These are phyloP conservation scores for Dothidotthia symphoricarpi DNA, from an alignment of 2,329 filamentous ascomycete genomes.

Conservation along the genomic window DNA sequence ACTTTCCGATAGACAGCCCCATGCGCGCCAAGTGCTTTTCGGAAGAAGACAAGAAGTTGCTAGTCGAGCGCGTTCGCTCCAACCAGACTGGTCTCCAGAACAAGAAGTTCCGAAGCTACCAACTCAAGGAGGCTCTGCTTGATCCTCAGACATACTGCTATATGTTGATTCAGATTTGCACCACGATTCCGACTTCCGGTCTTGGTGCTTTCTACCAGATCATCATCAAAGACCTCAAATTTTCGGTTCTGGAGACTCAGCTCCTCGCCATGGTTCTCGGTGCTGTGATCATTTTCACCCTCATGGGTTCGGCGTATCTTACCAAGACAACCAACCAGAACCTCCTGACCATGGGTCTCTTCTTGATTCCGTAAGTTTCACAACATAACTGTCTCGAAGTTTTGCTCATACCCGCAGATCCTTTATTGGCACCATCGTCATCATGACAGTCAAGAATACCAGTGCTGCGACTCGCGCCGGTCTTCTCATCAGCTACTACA, in stretches of 20 bases:
- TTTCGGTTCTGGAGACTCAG: constrained; percentile 66
- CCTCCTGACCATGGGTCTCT: constrained; percentile 63
- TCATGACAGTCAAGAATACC: constrained; percentile 64
- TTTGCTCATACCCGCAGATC: constrained; percentile 48
- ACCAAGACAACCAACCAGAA: constrained; percentile 70
- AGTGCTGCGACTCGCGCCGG: constrained; percentile 61
- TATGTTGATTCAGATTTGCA: constrained; percentile 65
- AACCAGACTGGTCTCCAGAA: constrained; percentile 51
- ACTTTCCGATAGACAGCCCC: constrained; percentile 54
- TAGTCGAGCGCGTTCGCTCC: constrained; percentile 48
- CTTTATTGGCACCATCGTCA: constrained; percentile 68
- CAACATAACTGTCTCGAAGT: constrained; percentile 1
- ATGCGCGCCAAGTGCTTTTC: constrained; percentile 70
- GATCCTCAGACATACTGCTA: constrained; percentile 63
- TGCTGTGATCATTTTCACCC: constrained; percentile 68
- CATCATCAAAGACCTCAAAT: constrained; percentile 68
- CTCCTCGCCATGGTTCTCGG: constrained; percentile 73
- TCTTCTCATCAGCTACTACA: constrained; percentile 71
- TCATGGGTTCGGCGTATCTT: constrained; percentile 65
- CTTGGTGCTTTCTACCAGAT: constrained; percentile 73
- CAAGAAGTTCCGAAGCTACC: constrained; percentile 52
- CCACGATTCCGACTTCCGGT: constrained; percentile 70
- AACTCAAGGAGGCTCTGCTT: constrained; percentile 56
- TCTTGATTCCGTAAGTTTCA: constrained; percentile 62
- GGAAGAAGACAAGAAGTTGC: constrained; percentile 63